Base-by-base conservation (phyloP, 768 basidiomycete genomes). In the Rossbeevera mucosa region DNA sequence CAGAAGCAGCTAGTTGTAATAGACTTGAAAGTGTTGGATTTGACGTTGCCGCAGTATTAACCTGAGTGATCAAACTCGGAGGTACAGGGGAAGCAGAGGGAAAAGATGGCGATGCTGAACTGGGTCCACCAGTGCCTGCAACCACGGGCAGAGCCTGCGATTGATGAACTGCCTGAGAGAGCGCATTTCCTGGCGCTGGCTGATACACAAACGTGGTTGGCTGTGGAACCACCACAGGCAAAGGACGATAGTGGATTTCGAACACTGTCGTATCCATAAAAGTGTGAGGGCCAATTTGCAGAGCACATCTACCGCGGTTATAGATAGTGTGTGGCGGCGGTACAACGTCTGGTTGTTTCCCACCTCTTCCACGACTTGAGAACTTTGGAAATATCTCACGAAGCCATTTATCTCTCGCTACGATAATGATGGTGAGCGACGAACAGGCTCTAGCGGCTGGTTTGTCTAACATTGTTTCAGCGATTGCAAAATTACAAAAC, bases 331-430 rank as follows among this genome's bases (percentile, higher is more conserved):
- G 86, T 0, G 85, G 81, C 3, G 85, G 85, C 36, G 81, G 81
- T 22, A 71, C 64, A 20, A 76, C 71, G 47, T 79, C 76, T 0
- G 75, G 64, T n/a, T 72, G 71, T 59, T 83, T 86, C 51, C 76
- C 78, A 40, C 78, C 79, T 16, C 85, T 80, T 44, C 78, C 69
- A 58, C 81, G 86, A 50, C 77, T 78, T 20, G 85, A 86, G 64
- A 89, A 91, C 61, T 81, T 85, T 22, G 83, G 81, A 56, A 91
- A 88, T 14, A 76, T 79, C 13, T 70, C 64, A 21, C 76, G 73
- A 14, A 91, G 69, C 86, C 86, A 89, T 66, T 77, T 79, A 22
- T 88, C 81, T 36, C 88, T 79, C 25, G 88, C 88, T 89, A 59
- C 41, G 58, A 47, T 50, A 47, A 50, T 46, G 46, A 44, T 31